Evolutionary conservation across 2,329 filamentous ascomycete genomes (phyloP), one percentile per base, ranked within the genome.

Genomic region (Camptophora hylomeconis): DNA sequence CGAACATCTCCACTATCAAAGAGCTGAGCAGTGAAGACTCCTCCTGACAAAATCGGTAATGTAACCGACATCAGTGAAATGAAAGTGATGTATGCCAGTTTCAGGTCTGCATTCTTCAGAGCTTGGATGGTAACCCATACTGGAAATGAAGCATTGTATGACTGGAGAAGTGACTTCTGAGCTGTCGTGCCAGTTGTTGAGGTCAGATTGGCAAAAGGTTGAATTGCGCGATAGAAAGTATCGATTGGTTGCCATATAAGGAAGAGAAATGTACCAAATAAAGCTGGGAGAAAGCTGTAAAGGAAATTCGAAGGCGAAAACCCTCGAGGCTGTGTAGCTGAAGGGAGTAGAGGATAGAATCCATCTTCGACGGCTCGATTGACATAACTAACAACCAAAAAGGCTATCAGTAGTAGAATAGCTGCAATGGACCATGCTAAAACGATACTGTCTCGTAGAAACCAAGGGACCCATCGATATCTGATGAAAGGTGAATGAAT

Each of bases 221-320:
- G 64, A 2, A 75, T 54, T 2, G 67, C 58, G 27, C 72, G 69
- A 45, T 72, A 62, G 32, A 69, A 67, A 38, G 68, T 60, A 46
- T 76, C 72, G 38, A 75, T 59, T 5, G 69, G 64, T 28, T 73
- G 60, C 56, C 69, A 67, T 28, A 60, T 52, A 13, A 76, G 65
- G 46, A 74, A 71, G 23, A 74, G 56, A 17, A 74, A 45, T 30
- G 63, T 69, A 2, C 65, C 72, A 21, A 76, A 63, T 3, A 73
- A 33, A 0, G 64, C 56, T 0, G 72, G 72, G 12, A 77, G 48
- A 40, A 77, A 75, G 39, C 67, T 72, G 58, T 84, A 94, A 28
- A 93, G 58, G 56, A 94, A 94, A 53, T 93, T 83, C 27, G 83
- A 81, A 1, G 80, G 63, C 1, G 82, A 92, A 53, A 92, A 94